A percentile compares a stretch with the other conserved stretches of the same genome.
phyloP scores from a whole-genome alignment of 257 asterid genomes.

The Voacanga thouarsii region DNA sequence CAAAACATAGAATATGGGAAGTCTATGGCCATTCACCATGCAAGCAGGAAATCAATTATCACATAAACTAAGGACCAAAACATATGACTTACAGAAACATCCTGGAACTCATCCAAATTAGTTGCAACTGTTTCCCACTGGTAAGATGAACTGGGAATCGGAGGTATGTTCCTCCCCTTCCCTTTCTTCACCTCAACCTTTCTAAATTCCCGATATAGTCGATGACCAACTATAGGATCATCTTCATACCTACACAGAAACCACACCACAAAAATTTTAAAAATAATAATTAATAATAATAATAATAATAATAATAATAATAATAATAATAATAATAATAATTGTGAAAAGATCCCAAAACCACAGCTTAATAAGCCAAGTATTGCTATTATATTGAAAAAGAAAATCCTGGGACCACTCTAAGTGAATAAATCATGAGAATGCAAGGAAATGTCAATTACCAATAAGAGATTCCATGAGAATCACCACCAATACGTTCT shows the following conservation, averaged over 20 bases:
- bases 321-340: no score
- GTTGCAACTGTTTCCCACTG: constrained; percentile 97
- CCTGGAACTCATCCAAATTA: constrained; percentile 79
- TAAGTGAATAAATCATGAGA: not conserved
- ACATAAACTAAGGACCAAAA: not conserved
- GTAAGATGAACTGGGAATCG: constrained; percentile 76
- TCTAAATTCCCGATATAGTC: constrained; percentile 82
- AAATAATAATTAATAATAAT: no score
- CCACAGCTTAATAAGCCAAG: not conserved
- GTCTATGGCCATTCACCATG: not conserved
- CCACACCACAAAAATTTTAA: no score
- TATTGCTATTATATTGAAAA: not conserved
- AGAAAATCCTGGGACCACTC: not conserved
- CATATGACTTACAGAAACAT: constrained; percentile 78
- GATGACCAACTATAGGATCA: constrained; percentile 83
- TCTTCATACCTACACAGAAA: constrained; percentile 73
- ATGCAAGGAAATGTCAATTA: constrained; percentile 25
- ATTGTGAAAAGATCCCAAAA: not conserved
- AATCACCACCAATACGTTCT: constrained; percentile 91
- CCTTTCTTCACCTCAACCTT: constrained; percentile 87
- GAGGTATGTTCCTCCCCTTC: constrained; percentile 70
- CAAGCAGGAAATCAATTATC: not conserved
- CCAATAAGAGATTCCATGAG: constrained; percentile 95
- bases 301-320: no score
- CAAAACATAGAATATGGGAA: not conserved